Conservation (phyloP, 441 rosid species). For the Jatropha multifida region DNA sequence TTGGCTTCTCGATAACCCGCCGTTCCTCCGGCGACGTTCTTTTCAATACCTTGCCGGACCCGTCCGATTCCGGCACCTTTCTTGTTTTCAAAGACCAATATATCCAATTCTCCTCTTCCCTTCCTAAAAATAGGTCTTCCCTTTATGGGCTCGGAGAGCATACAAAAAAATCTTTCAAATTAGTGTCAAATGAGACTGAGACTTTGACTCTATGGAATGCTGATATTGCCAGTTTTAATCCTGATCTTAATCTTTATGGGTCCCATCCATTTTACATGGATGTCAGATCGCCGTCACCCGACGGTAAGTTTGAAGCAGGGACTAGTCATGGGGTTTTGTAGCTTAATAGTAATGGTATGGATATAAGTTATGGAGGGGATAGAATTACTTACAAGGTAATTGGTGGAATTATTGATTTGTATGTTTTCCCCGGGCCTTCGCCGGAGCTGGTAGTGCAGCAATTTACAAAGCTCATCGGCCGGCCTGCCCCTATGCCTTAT, state of each 20-base stretch:
- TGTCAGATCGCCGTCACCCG: conserved; percentile 36
- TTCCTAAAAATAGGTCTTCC: conserved; percentile 47
- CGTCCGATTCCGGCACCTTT: conserved; percentile 32
- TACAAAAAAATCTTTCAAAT: conserved; percentile 53
- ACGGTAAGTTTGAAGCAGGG: conserved; percentile 35
- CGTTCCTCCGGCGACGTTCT: conserved; percentile 61
- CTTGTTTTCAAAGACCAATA: conserved; percentile 76
- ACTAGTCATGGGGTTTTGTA: conserved; percentile 57
- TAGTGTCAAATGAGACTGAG: conserved; percentile 27
- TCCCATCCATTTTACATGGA: conserved; percentile 80
- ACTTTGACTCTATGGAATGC: conserved; percentile 67
- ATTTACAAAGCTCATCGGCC: conserved; percentile 67
- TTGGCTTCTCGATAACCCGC: conserved; percentile 59
- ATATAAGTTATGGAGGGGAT: conserved; percentile 49
- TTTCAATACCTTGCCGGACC: conserved; percentile 45
- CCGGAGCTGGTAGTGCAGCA: conserved; percentile 64
- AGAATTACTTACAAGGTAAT: conserved; percentile 61
- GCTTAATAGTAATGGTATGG: conserved; percentile 84
- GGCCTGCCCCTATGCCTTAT: conserved; percentile 82
- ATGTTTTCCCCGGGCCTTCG: conserved; percentile 55
- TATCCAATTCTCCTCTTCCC: conserved; percentile 62
- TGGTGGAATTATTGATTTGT: conserved; percentile 72
- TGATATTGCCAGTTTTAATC: conserved; percentile 36
- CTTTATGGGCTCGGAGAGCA: conserved; percentile 82
- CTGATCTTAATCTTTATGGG: conserved; percentile 64